Evolutionary conservation across 73 alveolate genomes (phyloP), one percentile per base, ranked within the genome.

Genomic region (Paramecium bursaria): DNA sequence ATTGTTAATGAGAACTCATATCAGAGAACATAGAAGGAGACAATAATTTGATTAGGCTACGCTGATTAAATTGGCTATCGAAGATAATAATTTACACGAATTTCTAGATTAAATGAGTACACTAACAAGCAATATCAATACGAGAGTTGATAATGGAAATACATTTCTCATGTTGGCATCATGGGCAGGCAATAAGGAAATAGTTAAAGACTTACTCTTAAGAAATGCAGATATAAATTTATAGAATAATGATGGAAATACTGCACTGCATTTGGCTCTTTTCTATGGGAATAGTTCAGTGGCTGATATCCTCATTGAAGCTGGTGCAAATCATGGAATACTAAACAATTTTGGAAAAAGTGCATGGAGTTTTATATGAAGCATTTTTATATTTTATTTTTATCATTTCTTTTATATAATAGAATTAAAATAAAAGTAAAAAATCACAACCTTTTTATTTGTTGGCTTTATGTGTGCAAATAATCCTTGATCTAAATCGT

Each of bases 181-280:
- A 2, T 11, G 74, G 26, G 74, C 44, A 10, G 89, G 89, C 17
- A 54, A 54, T 79, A 33, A 39, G 19, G 89, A 79, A 5, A 79
- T 79, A 6, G 89, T 79, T 4, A 79, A 22, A 46, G 85, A 79
- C 30, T 46, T 79, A 42, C 30, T 79, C 0, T 49, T 21, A 27
- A 79, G 76, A 79, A 82, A 82, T 4, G 76, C 76, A 14, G 61
- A 79, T 30, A 54, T 79, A 10, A 79, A 79, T 46, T 42, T 42
- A 23, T 53, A 79, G 19, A 79, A 79, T 79, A 73, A 79, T 79
- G 75, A 50, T 39, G 89, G 89, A 33, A 54, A 79, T 54, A 79
- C 89, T n/a, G 89, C 89, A 53, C 57, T 55, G 11, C 89, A 79
- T 79, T 29, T 79, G 55, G 89, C 89, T 33, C 29, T 79, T 35